Evolutionary conservation across 345 rosid genomes (phyloP).

Genomic region (Eucalyptus pumila): DNA sequence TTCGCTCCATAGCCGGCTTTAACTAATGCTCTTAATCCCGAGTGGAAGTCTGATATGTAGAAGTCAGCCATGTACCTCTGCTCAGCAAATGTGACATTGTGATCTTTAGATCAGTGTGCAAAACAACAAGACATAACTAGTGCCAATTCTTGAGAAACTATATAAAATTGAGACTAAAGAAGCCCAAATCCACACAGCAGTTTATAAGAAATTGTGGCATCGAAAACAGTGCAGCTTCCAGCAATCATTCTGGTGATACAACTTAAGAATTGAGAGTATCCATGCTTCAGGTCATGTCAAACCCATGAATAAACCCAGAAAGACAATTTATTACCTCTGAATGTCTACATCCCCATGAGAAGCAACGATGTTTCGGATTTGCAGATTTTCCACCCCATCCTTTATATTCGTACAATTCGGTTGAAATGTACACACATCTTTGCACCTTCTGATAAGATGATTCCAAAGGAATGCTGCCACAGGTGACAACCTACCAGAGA

Average conservation of each 20-base stretch:
- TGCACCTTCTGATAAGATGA: constrained; percentile 73
- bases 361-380: constrained; percentile 59
- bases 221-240: neutral
- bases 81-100: constrained; percentile 3
- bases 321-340: constrained; percentile 43
- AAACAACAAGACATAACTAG: neutral
- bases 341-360: constrained; percentile 85
- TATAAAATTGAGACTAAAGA: neutral
- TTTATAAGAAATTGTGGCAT: neutral
- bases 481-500: constrained; percentile 71
- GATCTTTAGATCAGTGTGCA: neutral
- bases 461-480: constrained; percentile 88
- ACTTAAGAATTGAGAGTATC: neutral
- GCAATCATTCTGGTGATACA: neutral
- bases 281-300: neutral
- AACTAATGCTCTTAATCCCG: constrained; percentile 84
- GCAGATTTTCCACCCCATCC: constrained; percentile 72
- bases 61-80: constrained; percentile 87
- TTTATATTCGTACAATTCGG: constrained; percentile 70
- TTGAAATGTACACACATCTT: constrained; percentile 76
- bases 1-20: constrained; percentile 90
- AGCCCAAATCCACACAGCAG: neutral
- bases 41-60: constrained; percentile 87
- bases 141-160: neutral
- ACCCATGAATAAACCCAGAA: neutral